Percentiles rank a stretch among this genome's conserved stretches.
Evolutionary conservation across 2,329 filamentous ascomycete species (phyloP).

Genomic region (Ceratocystiopsis sp.): DNA sequence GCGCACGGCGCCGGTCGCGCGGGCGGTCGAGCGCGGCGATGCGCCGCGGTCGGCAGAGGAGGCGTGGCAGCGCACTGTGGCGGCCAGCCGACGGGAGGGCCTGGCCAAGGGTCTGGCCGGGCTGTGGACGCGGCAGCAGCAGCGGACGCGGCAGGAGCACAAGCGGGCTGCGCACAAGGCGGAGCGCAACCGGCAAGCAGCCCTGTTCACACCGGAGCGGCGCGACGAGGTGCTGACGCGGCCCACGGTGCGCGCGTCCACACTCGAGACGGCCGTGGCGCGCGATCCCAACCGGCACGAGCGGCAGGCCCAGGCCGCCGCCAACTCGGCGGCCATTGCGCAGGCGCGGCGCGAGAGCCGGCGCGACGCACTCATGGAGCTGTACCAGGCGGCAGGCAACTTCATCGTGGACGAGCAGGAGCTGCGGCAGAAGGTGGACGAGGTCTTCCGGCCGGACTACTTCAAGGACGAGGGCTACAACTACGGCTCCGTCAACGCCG

Average conservation of each 20-base stretch:
- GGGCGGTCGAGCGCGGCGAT: constrained; percentile 18
- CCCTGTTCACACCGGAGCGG: constrained; percentile 47
- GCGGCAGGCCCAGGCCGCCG: constrained; percentile 28
- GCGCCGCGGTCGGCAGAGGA: constrained; percentile 21
- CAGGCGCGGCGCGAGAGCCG: constrained; percentile 40
- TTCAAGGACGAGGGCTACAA: constrained; percentile 25
- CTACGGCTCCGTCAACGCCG: constrained; percentile 13
- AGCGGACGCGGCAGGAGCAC: constrained; percentile 16
- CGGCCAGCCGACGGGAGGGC: constrained; percentile 52
- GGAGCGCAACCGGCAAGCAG: constrained; percentile 25
- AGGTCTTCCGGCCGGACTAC: constrained; percentile 52
- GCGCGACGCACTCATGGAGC: constrained; percentile 58
- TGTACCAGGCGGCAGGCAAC: constrained; percentile 74
- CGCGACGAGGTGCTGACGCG: constrained; percentile 64
- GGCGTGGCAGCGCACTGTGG: constrained; percentile 57
- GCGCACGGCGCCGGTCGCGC: constrained; percentile 38
- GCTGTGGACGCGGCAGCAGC: constrained; percentile 49
- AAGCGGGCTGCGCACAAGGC: constrained; percentile 24
- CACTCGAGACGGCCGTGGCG: constrained; percentile 28
- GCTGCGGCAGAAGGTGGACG: constrained; percentile 55
- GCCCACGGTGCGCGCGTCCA: constrained; percentile 41
- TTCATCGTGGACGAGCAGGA: constrained; percentile 78
- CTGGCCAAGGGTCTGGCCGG: constrained; percentile 53
- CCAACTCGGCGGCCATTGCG: constrained; percentile 24
- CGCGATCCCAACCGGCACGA: constrained; percentile 46